These are phyloP conservation scores for Stagonosporopsis chrysanthemi DNA, from an alignment of 2,329 filamentous ascomycete species.

Conservation along the genomic window DNA sequence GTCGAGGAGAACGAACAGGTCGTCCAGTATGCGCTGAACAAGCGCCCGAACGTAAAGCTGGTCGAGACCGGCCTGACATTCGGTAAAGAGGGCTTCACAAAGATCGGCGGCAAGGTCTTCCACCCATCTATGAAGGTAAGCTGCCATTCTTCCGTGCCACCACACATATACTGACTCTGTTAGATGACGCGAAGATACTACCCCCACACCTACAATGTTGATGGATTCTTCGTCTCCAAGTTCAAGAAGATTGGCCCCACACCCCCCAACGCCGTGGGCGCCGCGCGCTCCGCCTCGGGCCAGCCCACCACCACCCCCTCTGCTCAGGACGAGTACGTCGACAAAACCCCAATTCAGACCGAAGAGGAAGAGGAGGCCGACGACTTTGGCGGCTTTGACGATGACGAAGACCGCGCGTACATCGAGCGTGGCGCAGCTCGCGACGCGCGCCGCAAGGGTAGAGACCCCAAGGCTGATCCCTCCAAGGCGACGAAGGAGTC, in stretches of 20 bases:
- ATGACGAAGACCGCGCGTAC: conserved; percentile 58
- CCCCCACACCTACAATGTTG: conserved; percentile 64
- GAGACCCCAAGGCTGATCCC: conserved; percentile 53
- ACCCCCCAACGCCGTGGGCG: conserved; percentile 63
- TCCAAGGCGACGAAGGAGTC: conserved; percentile 31
- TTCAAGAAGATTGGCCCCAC: conserved; percentile 90
- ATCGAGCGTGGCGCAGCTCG: conserved; percentile 56
- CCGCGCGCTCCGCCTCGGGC: conserved; percentile 40
- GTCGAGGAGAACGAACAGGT: conserved; percentile 94
- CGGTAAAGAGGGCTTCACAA: conserved; percentile 90
- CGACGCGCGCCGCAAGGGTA: conserved; percentile 56
- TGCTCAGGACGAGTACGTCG: conserved; percentile 58
- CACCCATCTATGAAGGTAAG: conserved; percentile 84
- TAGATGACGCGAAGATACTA: conserved; percentile 47
- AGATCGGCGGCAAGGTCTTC: conserved; percentile 90
- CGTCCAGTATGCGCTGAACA: conserved; percentile 89
- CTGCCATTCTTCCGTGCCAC: not conserved
- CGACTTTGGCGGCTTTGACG: conserved; percentile 59
- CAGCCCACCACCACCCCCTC: conserved; percentile 54
- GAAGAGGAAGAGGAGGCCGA: conserved; percentile 46
- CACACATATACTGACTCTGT: not conserved
- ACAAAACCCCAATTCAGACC: conserved; percentile 72
- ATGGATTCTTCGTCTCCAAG: conserved; percentile 98
- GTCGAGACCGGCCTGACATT: conserved; percentile 91
- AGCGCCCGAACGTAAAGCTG: conserved; percentile 90